phyloP scores from a whole-genome alignment of 148 eudicot genomes.

The Drosera capensis region DNA sequence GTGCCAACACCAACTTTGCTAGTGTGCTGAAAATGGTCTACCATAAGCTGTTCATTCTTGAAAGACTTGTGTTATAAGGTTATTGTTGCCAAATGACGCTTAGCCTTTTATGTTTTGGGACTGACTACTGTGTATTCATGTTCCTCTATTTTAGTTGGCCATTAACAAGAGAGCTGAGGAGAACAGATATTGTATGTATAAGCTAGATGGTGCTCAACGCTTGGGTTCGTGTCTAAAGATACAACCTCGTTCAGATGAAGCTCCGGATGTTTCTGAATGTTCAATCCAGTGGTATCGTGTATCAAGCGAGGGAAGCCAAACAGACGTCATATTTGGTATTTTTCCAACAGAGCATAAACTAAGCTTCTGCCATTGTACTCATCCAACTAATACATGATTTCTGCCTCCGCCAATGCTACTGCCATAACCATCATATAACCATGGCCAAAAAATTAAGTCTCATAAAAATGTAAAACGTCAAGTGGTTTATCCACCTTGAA shows the following conservation, averaged over 20 bases:
- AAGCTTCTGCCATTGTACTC: not conserved
- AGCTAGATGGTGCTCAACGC: slow-evolving; percentile 50
- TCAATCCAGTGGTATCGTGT: slow-evolving; percentile 89
- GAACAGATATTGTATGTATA: slow-evolving; percentile 43
- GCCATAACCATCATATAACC: no score
- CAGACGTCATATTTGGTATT: slow-evolving; percentile 70
- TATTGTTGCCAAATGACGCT: no score
- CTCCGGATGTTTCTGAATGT: slow-evolving; percentile 69
- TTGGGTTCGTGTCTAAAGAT: slow-evolving; percentile 70
- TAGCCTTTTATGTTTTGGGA: not conserved
- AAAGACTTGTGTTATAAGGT: no score
- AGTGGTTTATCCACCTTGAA: no score
- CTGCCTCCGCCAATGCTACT: no score
- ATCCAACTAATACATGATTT: no score
- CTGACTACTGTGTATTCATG: not conserved
- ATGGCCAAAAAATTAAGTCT: no score
- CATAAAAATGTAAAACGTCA: no score
- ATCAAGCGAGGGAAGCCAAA: slow-evolving; percentile 62
- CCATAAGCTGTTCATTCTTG: no score
- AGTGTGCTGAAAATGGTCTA: no score
- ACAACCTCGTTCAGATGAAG: slow-evolving; percentile 49
- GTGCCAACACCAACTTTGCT: no score
- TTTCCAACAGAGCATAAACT: not conserved
- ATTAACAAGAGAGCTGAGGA: slow-evolving; percentile 79
- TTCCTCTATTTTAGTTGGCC: slow-evolving; percentile 38